A percentile compares a stretch with the other conserved stretches of the same genome.
Evolutionary conservation across 805 yeast genomes (phyloP).

Genomic region (Candida argentea): DNA sequence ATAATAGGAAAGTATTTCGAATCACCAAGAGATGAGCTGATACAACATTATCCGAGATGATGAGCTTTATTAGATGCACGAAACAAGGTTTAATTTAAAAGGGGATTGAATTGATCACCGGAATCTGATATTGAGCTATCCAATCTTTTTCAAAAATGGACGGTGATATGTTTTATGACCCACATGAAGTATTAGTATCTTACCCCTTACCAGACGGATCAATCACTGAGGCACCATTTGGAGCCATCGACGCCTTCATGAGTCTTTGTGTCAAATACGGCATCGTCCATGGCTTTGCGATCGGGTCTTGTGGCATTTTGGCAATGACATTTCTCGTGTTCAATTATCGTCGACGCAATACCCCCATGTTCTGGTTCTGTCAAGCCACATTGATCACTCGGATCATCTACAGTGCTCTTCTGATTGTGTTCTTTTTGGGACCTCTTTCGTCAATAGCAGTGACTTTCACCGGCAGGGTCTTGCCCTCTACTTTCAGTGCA

Average conservation of each 20-base stretch:
- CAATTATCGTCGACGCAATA: constrained; percentile 34
- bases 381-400: constrained; percentile 46
- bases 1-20: too few species aligned
- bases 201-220: too few species aligned
- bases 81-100: too few species aligned
- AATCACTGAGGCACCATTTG: not conserved
- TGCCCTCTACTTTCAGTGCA: constrained; percentile 20
- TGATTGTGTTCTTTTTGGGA: constrained; percentile 43
- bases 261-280: not conserved
- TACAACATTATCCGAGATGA: too few species aligned
- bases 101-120: too few species aligned
- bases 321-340: constrained; percentile 3
- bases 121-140: too few species aligned
- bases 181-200: too few species aligned
- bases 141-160: too few species aligned
- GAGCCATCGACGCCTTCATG: not conserved
- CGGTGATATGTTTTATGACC: too few species aligned
- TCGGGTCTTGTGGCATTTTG: constrained; percentile 6
- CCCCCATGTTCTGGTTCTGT: constrained; percentile 71
- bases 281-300: constrained; percentile 4
- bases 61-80: too few species aligned
- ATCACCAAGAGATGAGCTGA: too few species aligned
- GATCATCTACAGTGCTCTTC: constrained; percentile 52
- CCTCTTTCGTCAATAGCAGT: constrained; percentile 41
- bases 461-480: constrained; percentile 20